phyloP scores from a whole-genome alignment of 768 basidiomycete genomes.

The Phanerochaete carnosa region DNA sequence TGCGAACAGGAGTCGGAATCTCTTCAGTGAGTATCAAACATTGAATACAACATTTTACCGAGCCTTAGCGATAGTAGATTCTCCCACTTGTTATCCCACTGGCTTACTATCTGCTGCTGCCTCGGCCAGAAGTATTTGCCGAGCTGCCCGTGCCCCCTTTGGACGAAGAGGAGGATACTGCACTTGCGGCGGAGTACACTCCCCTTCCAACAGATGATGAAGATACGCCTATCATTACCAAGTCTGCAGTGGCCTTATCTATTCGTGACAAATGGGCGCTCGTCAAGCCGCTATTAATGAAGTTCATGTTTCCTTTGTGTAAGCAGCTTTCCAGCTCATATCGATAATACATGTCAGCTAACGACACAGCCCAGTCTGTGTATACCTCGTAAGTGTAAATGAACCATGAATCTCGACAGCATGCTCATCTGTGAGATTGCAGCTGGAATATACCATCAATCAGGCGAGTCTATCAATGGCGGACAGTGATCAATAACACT shows the following conservation, averaged over 20 bases:
- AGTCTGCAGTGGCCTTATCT: conserved; percentile 52
- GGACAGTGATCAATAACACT: neutral
- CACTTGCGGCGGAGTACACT: conserved; percentile 24
- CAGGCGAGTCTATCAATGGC: conserved; percentile 44
- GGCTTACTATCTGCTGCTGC: conserved; percentile 76
- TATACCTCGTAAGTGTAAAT: conserved; percentile 50
- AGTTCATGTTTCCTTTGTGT: conserved; percentile 95
- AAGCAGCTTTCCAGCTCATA: conserved; percentile 29
- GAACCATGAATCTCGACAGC: conserved; percentile 37
- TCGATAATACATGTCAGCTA: neutral
- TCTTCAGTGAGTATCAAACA: conserved; percentile 57
- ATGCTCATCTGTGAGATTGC: no score
- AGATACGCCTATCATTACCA: conserved; percentile 28
- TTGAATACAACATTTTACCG: neutral
- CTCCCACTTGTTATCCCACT: conserved; percentile 79
- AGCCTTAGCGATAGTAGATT: conserved; percentile 42
- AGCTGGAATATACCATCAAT: conserved; percentile 93
- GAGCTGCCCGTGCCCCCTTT: conserved; percentile 32
- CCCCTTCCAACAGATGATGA: conserved; percentile 34
- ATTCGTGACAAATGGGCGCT: conserved; percentile 76
- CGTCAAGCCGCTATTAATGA: conserved; percentile 71
- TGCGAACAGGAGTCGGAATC: conserved; percentile 76
- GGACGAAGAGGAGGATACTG: conserved; percentile 28
- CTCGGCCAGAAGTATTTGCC: conserved; percentile 51
- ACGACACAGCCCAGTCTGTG: conserved; percentile 39